Base-by-base conservation (phyloP, 148 eudicot genomes). In the Camellia lanceoleosa region DNA sequence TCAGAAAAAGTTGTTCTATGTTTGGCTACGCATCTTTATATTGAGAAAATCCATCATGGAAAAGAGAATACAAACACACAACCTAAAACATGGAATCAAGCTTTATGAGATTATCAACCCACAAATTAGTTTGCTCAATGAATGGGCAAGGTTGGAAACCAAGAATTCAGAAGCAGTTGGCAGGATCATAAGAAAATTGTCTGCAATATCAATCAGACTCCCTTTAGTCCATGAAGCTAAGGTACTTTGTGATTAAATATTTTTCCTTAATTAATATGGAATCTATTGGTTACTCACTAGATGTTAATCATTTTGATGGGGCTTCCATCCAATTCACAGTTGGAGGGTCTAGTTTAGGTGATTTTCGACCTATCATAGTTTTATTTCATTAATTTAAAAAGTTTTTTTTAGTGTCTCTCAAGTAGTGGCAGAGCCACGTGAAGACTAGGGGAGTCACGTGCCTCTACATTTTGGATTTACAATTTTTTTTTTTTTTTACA, bases 101-200 rank as follows among this genome's bases (percentile, higher is more conserved):
- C 15, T 90, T n/a, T 83, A 88, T 15, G 74, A 85, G 10, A 84
- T 88, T 3, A n/a, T 91, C 14, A 78, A 82, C 52, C 90, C 94
- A 4, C 92, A 95, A 58, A 73, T 90, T 80, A 76, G 78, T 64
- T 78, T 87, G 71, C 89, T 95, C 0, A 78, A 83, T 55, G 87
- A 86, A 74, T 95, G 98, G 98, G 86, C 83, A 58, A 89, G 74
- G 68, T 4, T 93, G 52, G 97, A 91, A 75, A 80, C 73, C 55
- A 93, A 83, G 78, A 91, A 90, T 65, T 64, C 73, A 56, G 97
- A 95, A 85, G 94, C 94, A 20, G 84, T 95, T 75, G 86, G 85
- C 47, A 89, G 94, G 77, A 69, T 95, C 30, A 83, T 87, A 1
- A 87, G 93, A 82, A 95, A 95, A 79, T 82, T 95, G 73, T 88